Base-by-base conservation (phyloP, 2,329 filamentous ascomycete genomes). In the Biscogniauxia sp. region DNA sequence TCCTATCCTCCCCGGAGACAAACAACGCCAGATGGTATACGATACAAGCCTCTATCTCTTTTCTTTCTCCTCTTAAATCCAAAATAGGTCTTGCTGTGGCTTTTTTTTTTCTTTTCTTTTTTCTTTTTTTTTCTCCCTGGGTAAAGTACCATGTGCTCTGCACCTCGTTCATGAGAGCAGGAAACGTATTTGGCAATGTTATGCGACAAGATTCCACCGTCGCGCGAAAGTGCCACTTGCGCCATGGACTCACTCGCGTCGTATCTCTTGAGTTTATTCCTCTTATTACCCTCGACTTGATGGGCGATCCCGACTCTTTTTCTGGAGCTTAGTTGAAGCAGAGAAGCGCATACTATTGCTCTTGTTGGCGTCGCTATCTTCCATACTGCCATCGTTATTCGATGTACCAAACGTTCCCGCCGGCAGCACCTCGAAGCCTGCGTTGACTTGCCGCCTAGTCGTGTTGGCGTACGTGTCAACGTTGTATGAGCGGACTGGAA, bases 341-440 rank as follows among this genome's bases (percentile, higher is more conserved):
- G 54, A 26, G 19, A 58, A 54, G 25, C 20, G n/a, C 51, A 53
- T 45, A 37, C 59, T 54, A 54, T 56, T 63, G 37, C 57, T 51
- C 20, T 58, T 63, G 51, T 51, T 58, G n/a, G 55, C 17, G 5
- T 63, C 56, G 49, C 49, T 57, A n/a, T 63, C 63, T 26, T 70
- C 69, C 57, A 66, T 54, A 13, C 69, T 66, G 32, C 45, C 60
- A 37, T 68, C 55, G 57, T 58, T 67, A 19, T 60, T 64, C n/a
- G 65, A 41, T 51, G 66, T 65, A 51, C 64, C 55, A 53, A 68
- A 70, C n/a, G 70, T 72, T 1, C 71, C 72, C 11, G 70, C 72
- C 3, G 72, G 71, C 28, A 74, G 61, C 51, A 73, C 61, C 37
- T 74, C 72, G 28, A 74, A 74, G 1, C 71, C 71, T 3, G 65